A percentile compares a stretch with the other conserved stretches of the same genome.
These are phyloP conservation scores for Aphanocladium album DNA, from an alignment of 2,329 filamentous ascomycete species.

Conservation along the genomic window DNA sequence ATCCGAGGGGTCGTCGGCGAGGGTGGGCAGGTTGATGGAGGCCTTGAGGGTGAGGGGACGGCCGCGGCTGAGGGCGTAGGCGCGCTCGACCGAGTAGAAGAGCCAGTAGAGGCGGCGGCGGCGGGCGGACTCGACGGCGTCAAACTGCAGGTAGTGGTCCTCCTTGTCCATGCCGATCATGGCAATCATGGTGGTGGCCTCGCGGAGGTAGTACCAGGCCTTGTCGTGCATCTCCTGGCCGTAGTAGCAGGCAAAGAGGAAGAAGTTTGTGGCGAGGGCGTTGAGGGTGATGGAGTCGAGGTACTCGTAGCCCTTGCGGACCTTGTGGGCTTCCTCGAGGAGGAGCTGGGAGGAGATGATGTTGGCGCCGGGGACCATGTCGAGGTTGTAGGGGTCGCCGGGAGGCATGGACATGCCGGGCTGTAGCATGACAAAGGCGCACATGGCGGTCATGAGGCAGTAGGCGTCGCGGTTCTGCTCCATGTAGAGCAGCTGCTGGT, in stretches of 20 bases:
- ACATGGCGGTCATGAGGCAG: slow-evolving; percentile 59
- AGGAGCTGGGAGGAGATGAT: slow-evolving; percentile 61
- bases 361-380: slow-evolving; percentile 53
- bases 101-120: slow-evolving; percentile 68
- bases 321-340: slow-evolving; percentile 61
- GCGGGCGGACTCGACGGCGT: slow-evolving; percentile 55
- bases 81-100: slow-evolving; percentile 63
- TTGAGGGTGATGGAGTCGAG: slow-evolving; percentile 52
- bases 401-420: slow-evolving; percentile 59
- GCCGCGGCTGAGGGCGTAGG: slow-evolving; percentile 66
- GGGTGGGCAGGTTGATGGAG: slow-evolving; percentile 60
- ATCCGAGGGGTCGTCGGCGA: slow-evolving; percentile 56
- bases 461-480: slow-evolving; percentile 60
- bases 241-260: slow-evolving; percentile 68
- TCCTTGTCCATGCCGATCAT: slow-evolving; percentile 58
- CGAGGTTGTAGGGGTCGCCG: slow-evolving; percentile 51
- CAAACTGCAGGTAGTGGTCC: slow-evolving; percentile 55
- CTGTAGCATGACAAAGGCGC: slow-evolving; percentile 64
- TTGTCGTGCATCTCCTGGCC: slow-evolving; percentile 68
- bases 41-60: slow-evolving; percentile 66
- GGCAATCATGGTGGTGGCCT: slow-evolving; percentile 66
- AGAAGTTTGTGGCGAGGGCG: slow-evolving; percentile 68
- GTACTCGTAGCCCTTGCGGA: slow-evolving; percentile 59
- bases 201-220: slow-evolving; percentile 74
- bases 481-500: slow-evolving; percentile 54